phyloP scores from a whole-genome alignment of 2,329 filamentous ascomycete species.

The Aspergillus puulaauensis region DNA sequence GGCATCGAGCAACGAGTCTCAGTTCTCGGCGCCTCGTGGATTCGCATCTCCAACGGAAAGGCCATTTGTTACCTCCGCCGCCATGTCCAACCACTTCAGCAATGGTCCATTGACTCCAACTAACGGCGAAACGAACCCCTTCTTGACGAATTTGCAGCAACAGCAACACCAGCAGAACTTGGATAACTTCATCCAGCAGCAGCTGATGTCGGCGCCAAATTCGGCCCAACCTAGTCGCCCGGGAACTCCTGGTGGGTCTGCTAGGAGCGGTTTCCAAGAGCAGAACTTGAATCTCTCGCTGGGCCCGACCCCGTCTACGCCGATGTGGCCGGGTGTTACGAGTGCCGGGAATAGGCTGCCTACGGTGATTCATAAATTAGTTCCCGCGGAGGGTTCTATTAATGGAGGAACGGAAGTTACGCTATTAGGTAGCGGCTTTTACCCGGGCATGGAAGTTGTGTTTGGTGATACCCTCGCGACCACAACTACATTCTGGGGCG shows the following conservation, averaged over 20 bases:
- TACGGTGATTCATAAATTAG: constrained; percentile 75
- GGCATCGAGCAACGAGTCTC: constrained; percentile 34
- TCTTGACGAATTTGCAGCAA: constrained; percentile 59
- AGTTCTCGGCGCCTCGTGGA: constrained; percentile 40
- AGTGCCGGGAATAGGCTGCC: constrained; percentile 53
- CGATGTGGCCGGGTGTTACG: constrained; percentile 54
- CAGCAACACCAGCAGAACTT: constrained; percentile 59
- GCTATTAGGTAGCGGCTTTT: constrained; percentile 77
- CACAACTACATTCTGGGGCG: constrained; percentile 77
- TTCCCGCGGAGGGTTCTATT: constrained; percentile 78
- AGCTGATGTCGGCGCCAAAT: constrained; percentile 69
- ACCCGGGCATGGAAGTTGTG: constrained; percentile 76
- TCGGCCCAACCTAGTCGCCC: constrained; percentile 75
- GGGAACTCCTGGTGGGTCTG: constrained; percentile 62
- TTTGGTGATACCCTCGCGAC: constrained; percentile 72
- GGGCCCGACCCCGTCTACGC: constrained; percentile 48
- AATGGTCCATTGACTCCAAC: constrained; percentile 67
- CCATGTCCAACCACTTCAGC: constrained; percentile 50
- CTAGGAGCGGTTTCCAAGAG: constrained; percentile 44
- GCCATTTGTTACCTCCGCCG: constrained; percentile 46
- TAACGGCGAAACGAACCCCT: constrained; percentile 59
- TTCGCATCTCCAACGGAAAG: constrained; percentile 44
- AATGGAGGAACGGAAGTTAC: constrained; percentile 85
- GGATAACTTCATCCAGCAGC: constrained; percentile 64
- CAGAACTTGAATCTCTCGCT: constrained; percentile 28